A percentile compares a stretch with the other conserved stretches of the same genome.
phyloP scores from a whole-genome alignment of 257 asterid species.

The Galeopsis tetrahit region DNA sequence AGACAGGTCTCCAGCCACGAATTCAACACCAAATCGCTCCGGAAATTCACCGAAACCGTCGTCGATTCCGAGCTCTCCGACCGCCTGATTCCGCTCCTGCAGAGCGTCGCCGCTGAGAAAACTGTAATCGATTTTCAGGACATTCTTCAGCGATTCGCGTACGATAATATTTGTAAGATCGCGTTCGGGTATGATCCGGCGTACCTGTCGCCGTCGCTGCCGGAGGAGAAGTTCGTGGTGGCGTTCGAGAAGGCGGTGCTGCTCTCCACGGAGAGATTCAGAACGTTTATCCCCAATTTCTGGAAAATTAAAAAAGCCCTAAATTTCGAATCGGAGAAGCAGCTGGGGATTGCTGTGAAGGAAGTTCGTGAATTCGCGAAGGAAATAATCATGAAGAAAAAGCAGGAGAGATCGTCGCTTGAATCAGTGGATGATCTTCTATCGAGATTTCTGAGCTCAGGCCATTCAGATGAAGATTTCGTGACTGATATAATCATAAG shows the following conservation, averaged over 20 bases:
- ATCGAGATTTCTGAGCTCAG: conserved; percentile 48
- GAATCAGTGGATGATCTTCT: conserved; percentile 45
- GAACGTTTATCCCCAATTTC: neutral
- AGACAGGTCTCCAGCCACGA: conserved; percentile 51
- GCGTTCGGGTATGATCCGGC: conserved; percentile 52
- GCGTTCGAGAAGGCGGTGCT: conserved; percentile 46
- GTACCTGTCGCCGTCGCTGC: conserved; percentile 44
- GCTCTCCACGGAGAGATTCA: neutral
- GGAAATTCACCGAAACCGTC: conserved; percentile 40
- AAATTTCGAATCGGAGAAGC: neutral
- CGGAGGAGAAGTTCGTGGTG: conserved; percentile 36
- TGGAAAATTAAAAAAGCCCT: neutral
- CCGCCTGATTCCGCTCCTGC: conserved; percentile 41
- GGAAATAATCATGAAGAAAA: neutral
- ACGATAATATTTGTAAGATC: conserved; percentile 46
- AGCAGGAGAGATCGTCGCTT: conserved; percentile 19
- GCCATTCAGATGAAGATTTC: conserved; percentile 47
- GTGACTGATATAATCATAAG: conserved; percentile 49
- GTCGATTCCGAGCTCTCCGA: conserved; percentile 45
- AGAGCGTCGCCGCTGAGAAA: conserved; percentile 24
- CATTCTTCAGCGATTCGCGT: conserved; percentile 46
- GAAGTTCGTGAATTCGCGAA: neutral
- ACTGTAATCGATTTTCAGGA: conserved; percentile 41
- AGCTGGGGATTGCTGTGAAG: neutral
- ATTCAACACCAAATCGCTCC: conserved; percentile 49